These are phyloP conservation scores for Mangifera indica DNA, from an alignment of 345 rosid genomes.

Conservation along the genomic window DNA sequence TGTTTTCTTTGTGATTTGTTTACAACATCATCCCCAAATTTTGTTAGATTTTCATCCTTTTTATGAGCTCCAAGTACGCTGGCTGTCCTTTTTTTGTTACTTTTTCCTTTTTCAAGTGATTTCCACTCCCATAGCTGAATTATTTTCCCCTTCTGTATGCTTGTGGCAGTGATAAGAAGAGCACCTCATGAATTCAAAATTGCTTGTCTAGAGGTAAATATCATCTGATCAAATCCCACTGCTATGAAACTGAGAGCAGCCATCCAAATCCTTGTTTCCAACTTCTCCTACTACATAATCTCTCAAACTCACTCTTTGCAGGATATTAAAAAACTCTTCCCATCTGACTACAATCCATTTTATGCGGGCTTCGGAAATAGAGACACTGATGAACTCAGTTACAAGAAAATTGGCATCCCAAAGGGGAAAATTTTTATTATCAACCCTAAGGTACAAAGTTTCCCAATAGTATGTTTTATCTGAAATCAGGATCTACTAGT, in stretches of 20 bases:
- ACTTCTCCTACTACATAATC: neutral
- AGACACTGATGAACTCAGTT: conserved; percentile 91
- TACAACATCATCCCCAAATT: neutral
- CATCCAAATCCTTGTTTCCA: conserved; percentile 7
- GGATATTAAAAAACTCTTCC: conserved; percentile 88
- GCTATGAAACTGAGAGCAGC: neutral
- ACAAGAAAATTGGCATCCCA: conserved; percentile 86
- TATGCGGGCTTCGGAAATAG: conserved; percentile 93
- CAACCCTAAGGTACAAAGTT: conserved; percentile 71
- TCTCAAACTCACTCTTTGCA: conserved; percentile 26
- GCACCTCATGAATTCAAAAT: conserved; percentile 97
- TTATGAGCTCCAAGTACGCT: neutral
- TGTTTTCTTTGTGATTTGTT: neutral
- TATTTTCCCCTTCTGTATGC: conserved; percentile 1
- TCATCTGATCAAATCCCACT: conserved; percentile 6
- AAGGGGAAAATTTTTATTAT: conserved; percentile 88
- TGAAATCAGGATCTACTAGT: neutral
- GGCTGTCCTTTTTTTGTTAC: neutral
- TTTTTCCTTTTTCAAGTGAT: too few relatives aligned
- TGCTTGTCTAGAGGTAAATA: conserved; percentile 80
- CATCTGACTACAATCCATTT: conserved; percentile 83
- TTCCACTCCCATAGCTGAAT: conserved; percentile 4
- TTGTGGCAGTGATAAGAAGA: conserved; percentile 74
- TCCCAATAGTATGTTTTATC: neutral
- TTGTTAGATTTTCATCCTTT: neutral